These are phyloP conservation scores for Pseudopediastrum boryanum DNA, from an alignment of 139 green algal genomes.

Conservation along the genomic window DNA sequence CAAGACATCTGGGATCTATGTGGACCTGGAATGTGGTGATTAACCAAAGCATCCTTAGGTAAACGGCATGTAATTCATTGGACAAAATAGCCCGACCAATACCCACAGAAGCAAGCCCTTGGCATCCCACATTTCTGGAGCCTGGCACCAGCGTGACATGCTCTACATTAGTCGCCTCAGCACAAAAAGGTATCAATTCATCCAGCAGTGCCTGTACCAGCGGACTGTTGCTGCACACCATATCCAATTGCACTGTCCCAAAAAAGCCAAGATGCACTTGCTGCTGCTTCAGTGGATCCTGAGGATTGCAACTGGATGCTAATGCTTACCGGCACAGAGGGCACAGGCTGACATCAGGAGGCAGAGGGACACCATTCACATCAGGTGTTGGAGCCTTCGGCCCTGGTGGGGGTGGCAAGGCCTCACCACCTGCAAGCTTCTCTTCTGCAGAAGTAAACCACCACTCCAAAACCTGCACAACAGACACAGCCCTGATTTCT, in stretches of 20 bases:
- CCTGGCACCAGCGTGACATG: too few species aligned
- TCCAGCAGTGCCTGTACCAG: too few species aligned
- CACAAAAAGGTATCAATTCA: too few species aligned
- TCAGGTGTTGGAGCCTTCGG: conserved; percentile 63
- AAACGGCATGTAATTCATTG: too few species aligned
- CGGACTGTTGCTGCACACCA: background rate
- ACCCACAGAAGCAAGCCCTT: too few species aligned
- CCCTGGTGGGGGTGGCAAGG: conserved; percentile 59
- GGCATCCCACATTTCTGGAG: too few species aligned
- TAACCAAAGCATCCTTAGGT: too few species aligned
- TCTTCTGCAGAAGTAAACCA: conserved; percentile 91
- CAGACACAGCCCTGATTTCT: too few species aligned
- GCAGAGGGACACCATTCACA: conserved; percentile 67
- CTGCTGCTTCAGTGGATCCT: background rate
- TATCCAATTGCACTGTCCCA: background rate
- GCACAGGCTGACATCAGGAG: conserved; percentile 69
- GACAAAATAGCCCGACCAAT: too few species aligned
- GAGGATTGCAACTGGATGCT: background rate
- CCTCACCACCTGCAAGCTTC: conserved; percentile 51
- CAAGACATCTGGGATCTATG: too few species aligned
- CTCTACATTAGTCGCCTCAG: too few species aligned
- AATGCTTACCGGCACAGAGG: conserved; percentile 71
- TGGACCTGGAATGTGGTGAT: too few species aligned
- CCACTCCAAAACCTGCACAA: conserved; percentile 86
- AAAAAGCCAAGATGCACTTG: background rate